Evolutionary conservation across 164 flowering plant species (phyloP).

Genomic region (Annona squamosa): DNA sequence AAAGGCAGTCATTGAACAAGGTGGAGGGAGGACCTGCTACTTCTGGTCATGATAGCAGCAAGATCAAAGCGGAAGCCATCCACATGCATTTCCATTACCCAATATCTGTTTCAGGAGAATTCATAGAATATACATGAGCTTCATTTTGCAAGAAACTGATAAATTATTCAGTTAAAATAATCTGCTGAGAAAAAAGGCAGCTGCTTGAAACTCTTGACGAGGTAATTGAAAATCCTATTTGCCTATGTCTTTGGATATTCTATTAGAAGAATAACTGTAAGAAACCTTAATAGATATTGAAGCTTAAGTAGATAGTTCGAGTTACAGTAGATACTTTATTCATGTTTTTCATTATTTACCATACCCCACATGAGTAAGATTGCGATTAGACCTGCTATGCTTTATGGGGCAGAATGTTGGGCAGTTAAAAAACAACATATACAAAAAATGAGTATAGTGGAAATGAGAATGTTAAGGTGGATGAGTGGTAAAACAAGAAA

Average conservation of each 20-base stretch:
- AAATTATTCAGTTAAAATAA: background rate
- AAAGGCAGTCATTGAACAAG: conserved; percentile 5
- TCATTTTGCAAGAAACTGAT: background rate
- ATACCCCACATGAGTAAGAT: no score
- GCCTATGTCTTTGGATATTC: background rate
- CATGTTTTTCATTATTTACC: no score
- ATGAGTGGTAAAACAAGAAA: no score
- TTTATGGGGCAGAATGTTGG: no score
- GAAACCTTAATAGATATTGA: no score
- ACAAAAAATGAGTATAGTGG: no score
- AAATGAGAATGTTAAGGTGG: no score
- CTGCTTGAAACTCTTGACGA: background rate
- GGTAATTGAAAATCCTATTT: background rate
- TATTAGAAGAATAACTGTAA: no score
- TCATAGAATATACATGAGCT: conserved; percentile 2
- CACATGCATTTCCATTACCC: conserved; percentile 94
- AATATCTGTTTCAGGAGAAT: conserved; percentile 49
- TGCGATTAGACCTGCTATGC: no score
- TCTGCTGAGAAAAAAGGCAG: background rate
- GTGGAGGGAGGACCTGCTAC: conserved; percentile 57
- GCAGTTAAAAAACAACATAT: no score
- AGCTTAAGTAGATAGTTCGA: no score
- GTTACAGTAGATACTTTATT: no score
- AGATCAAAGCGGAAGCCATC: conserved; percentile 99
- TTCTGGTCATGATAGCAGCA: conserved; percentile 90